Percentiles rank a stretch among this genome's conserved stretches.
phyloP scores from a whole-genome alignment of 768 basidiomycete genomes.

The Postia placenta region DNA sequence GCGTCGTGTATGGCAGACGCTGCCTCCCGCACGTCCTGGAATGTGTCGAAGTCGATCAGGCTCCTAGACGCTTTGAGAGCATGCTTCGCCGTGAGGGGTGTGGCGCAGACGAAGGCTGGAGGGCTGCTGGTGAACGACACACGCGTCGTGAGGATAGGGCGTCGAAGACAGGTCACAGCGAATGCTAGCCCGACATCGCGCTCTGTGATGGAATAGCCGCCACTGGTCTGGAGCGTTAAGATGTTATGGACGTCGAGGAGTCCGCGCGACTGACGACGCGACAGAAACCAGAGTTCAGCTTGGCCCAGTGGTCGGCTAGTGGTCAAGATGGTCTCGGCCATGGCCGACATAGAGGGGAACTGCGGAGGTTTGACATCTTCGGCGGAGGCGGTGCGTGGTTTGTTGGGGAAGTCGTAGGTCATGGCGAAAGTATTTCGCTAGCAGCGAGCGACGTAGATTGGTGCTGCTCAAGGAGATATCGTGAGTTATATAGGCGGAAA shows the following conservation, averaged over 20 bases:
- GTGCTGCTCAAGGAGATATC: too few species aligned
- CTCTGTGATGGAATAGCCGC: neutral
- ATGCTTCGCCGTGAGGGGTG: neutral
- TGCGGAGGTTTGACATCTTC: too few species aligned
- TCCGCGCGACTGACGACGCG: neutral
- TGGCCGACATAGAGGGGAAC: too few species aligned
- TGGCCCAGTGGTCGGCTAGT: neutral
- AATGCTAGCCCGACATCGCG: neutral
- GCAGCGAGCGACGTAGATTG: too few species aligned
- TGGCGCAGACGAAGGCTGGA: neutral
- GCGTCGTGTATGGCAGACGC: neutral
- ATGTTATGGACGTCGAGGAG: neutral
- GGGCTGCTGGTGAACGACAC: neutral
- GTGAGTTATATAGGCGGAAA: too few species aligned
- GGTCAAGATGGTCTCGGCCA: neutral
- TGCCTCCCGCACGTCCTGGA: neutral
- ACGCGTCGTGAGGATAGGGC: conserved; percentile 1
- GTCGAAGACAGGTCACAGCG: conserved; percentile 1
- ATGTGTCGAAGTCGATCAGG: neutral
- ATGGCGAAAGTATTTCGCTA: too few species aligned
- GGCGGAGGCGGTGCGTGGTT: too few species aligned
- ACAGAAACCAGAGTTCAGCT: neutral
- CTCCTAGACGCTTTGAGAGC: neutral
- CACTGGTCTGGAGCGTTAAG: neutral
- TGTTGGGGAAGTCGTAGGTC: too few species aligned